Evolutionary conservation across 1,139 yeast genomes (phyloP).

Genomic region (Blastobotrys aristatus): DNA sequence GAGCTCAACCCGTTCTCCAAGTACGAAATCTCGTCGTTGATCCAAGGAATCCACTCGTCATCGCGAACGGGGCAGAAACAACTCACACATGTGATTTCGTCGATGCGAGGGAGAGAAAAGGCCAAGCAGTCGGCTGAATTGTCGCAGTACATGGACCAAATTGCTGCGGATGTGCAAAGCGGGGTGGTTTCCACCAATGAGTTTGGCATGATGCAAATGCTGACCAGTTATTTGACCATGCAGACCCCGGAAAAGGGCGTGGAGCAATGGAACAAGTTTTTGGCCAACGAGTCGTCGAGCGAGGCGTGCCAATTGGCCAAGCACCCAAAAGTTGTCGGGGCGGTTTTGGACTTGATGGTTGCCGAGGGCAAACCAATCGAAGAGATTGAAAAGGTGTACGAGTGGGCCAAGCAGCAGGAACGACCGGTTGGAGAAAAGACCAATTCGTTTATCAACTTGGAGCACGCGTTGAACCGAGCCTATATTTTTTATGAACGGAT

Average conservation of each 20-base stretch:
- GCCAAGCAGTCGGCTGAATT: conserved; percentile 25
- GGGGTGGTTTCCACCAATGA: conserved; percentile 42
- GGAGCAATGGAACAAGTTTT: conserved; percentile 41
- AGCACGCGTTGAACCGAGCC: conserved; percentile 59
- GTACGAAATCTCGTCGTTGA: conserved; percentile 24
- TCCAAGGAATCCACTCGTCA: conserved; percentile 29
- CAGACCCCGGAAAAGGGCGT: conserved; percentile 49
- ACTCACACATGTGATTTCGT: conserved; percentile 17
- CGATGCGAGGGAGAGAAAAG: conserved; percentile 16
- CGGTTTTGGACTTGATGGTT: conserved; percentile 63
- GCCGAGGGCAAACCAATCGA: conserved; percentile 56
- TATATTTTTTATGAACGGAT: conserved; percentile 48
- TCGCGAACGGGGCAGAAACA: conserved; percentile 20
- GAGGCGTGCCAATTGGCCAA: conserved; percentile 23
- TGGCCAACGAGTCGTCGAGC: conserved; percentile 35
- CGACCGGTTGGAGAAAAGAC: conserved; percentile 20
- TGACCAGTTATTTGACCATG: conserved; percentile 54
- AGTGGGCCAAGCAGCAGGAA: conserved; percentile 33
- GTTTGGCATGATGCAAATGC: conserved; percentile 52
- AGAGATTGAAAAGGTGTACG: conserved; percentile 48
- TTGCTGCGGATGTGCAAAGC: conserved; percentile 42
- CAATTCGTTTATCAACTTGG: conserved; percentile 38
- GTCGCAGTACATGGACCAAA: conserved; percentile 33
- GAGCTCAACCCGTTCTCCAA: conserved; percentile 21
- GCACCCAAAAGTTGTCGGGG: conserved; percentile 61